phyloP scores from a whole-genome alignment of 176 grass and related monocot species.

The Carex parvula region DNA sequence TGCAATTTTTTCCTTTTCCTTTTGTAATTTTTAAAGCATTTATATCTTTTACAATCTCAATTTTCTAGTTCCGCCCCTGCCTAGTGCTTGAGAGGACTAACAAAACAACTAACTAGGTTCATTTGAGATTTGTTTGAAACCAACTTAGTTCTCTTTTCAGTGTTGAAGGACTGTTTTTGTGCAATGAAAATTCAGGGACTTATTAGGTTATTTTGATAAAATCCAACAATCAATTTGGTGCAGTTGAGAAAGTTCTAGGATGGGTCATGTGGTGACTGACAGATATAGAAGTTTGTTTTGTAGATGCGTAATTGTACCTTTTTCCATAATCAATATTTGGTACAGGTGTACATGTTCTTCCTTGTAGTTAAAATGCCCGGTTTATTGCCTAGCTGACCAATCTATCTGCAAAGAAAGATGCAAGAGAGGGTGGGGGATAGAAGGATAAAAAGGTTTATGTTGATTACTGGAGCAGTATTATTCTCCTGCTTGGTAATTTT shows the following conservation, averaged over 20 bases:
- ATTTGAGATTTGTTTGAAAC: too few relatives aligned
- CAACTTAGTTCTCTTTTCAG: too few relatives aligned
- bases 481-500: conserved; percentile 14
- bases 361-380: background rate
- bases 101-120: too few relatives aligned
- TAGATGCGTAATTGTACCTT: background rate
- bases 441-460: background rate
- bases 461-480: background rate
- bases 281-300: background rate
- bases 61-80: too few relatives aligned
- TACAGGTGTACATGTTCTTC: background rate
- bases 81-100: too few relatives aligned
- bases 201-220: background rate
- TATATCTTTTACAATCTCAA: too few relatives aligned
- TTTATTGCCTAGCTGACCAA: background rate
- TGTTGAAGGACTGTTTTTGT: too few relatives aligned
- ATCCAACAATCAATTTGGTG: background rate
- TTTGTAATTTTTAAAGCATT: too few relatives aligned
- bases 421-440: background rate
- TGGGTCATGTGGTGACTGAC: background rate
- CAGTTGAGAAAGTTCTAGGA: background rate
- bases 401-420: background rate
- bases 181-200: too few relatives aligned
- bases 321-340: background rate
- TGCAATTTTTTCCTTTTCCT: too few relatives aligned